phyloP scores from a whole-genome alignment of 2,329 filamentous ascomycete genomes.

The Claviceps fusiformis region DNA sequence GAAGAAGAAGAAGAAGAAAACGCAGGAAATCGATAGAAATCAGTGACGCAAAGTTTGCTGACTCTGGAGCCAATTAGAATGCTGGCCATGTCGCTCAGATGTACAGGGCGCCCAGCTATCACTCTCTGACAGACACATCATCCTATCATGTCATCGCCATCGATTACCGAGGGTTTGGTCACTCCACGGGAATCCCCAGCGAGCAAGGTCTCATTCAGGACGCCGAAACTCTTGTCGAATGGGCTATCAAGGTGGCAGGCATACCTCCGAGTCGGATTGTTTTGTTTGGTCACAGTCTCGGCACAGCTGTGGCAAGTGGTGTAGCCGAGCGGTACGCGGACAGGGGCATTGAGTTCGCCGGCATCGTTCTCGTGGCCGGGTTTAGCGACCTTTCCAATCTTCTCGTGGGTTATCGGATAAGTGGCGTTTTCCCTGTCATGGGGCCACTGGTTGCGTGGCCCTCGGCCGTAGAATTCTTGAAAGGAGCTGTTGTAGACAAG shows the following conservation, averaged over 20 bases:
- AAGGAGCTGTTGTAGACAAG: conserved; percentile 56
- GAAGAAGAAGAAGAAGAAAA: too few species aligned
- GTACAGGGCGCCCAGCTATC: conserved; percentile 63
- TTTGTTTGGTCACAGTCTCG: conserved; percentile 74
- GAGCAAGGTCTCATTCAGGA: conserved; percentile 75
- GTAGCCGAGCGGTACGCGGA: conserved; percentile 57
- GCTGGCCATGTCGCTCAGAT: conserved; percentile 75
- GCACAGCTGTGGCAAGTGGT: conserved; percentile 69
- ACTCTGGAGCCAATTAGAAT: conserved; percentile 39
- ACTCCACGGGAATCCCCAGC: conserved; percentile 64
- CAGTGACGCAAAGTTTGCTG: conserved; percentile 14
- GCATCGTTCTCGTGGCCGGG: conserved; percentile 63
- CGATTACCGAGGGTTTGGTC: conserved; percentile 82
- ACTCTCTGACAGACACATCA: conserved; percentile 58
- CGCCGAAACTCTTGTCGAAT: conserved; percentile 58
- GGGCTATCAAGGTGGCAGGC: conserved; percentile 49
- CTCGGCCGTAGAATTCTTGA: conserved; percentile 45
- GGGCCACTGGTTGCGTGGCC: conserved; percentile 59
- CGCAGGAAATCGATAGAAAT: background rate
- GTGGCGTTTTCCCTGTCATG: conserved; percentile 67
- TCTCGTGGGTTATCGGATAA: conserved; percentile 63
- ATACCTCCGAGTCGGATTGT: conserved; percentile 62
- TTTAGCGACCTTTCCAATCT: conserved; percentile 66
- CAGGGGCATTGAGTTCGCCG: conserved; percentile 56
- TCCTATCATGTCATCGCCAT: conserved; percentile 73